Percentiles rank a stretch among this genome's conserved stretches.
Evolutionary conservation across 352 stramenopile genomes (phyloP).

Genomic region (Phytophthora melonis): DNA sequence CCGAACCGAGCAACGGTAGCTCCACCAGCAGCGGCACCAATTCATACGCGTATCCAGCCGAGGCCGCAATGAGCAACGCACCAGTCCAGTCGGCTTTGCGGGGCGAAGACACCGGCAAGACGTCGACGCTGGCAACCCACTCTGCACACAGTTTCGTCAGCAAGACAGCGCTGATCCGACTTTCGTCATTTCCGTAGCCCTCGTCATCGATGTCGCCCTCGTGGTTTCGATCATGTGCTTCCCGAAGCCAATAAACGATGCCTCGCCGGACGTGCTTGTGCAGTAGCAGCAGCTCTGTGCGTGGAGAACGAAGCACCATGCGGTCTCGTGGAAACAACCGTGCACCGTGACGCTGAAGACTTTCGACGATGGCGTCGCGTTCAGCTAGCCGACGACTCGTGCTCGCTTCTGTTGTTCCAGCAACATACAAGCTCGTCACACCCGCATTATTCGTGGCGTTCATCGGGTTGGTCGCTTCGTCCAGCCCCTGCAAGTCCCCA

Average conservation of each 20-base stretch:
- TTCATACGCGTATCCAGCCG: slow-evolving; percentile 27
- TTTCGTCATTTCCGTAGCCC: neutral
- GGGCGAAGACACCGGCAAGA: neutral
- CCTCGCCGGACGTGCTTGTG: slow-evolving; percentile 27
- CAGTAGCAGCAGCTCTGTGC: slow-evolving; percentile 3
- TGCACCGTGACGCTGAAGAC: slow-evolving; percentile 16
- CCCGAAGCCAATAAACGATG: slow-evolving; percentile 16
- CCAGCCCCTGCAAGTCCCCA: slow-evolving; percentile 14
- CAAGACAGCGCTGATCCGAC: slow-evolving; percentile 2
- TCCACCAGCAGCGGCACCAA: slow-evolving; percentile 33
- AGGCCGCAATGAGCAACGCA: slow-evolving; percentile 17
- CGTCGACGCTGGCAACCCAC: slow-evolving; percentile 8
- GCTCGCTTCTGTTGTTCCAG: neutral
- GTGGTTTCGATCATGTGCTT: slow-evolving; percentile 1
- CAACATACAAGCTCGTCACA: slow-evolving; percentile 13
- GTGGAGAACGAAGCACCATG: neutral
- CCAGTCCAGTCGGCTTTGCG: neutral
- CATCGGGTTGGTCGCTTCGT: slow-evolving; percentile 12
- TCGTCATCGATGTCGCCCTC: neutral
- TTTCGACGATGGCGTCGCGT: slow-evolving; percentile 12
- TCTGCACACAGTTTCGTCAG: slow-evolving; percentile 31
- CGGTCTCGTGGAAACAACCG: slow-evolving; percentile 15
- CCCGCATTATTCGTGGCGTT: slow-evolving; percentile 9
- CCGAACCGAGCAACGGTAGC: slow-evolving; percentile 11
- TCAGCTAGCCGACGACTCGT: neutral